Evolutionary conservation across 2,329 filamentous ascomycete species (phyloP).

Genomic region (Diaporthe amygdali): DNA sequence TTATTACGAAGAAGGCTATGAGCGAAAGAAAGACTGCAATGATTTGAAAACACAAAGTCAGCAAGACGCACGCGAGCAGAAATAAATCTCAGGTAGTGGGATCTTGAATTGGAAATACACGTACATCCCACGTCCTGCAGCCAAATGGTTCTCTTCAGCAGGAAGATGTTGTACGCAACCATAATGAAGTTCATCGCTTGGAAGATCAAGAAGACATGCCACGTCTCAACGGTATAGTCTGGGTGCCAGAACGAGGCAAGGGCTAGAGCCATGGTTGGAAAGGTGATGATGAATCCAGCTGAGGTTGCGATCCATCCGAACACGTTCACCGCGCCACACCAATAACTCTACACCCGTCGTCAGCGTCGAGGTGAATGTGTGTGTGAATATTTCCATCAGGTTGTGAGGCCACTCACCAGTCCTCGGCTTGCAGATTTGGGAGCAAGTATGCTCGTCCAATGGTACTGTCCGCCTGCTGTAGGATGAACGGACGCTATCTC

Average conservation of each 20-base stretch:
- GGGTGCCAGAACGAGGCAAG: constrained; percentile 22
- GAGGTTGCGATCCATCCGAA: constrained; percentile 25
- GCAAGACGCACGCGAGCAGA: background rate
- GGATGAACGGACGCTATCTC: constrained; percentile 43
- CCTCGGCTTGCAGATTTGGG: constrained; percentile 21
- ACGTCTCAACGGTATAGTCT: constrained; percentile 15
- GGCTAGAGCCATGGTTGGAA: constrained; percentile 19
- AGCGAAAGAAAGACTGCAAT: constrained; percentile 30
- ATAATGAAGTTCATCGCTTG: constrained; percentile 20
- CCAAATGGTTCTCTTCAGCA: constrained; percentile 12
- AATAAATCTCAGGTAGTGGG: no score
- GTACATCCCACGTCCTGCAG: constrained; percentile 17
- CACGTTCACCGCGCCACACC: constrained; percentile 22
- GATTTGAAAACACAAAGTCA: background rate
- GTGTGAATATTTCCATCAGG: no score
- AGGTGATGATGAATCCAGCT: constrained; percentile 20
- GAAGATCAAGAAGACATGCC: constrained; percentile 25
- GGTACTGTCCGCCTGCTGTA: constrained; percentile 45
- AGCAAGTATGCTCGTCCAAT: constrained; percentile 39
- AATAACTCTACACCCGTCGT: constrained; percentile 21
- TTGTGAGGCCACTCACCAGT: background rate
- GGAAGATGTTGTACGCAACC: constrained; percentile 22
- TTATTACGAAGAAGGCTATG: constrained; percentile 37
- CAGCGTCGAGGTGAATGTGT: background rate
- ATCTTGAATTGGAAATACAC: background rate